phyloP scores from a whole-genome alignment of 371 early-diverging fungal genomes.

The Lichtheimia corymbifera region DNA sequence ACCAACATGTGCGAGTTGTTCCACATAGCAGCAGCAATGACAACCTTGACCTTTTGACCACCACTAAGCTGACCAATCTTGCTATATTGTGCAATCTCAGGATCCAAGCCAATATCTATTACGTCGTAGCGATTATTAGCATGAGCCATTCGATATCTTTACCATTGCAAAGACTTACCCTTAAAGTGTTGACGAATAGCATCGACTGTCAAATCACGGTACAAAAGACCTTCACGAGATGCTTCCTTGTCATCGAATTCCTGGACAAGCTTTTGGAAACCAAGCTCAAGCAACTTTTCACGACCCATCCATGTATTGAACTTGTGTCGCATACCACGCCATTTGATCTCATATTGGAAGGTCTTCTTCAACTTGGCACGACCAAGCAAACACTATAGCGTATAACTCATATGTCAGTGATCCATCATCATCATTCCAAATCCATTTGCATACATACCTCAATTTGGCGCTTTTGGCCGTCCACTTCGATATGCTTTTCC shows the following conservation, averaged over 20 bases:
- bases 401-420: neutral
- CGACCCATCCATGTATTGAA: conserved; percentile 75
- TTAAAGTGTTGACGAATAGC: conserved; percentile 68
- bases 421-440: neutral
- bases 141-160: neutral
- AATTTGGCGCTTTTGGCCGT: conserved; percentile 59
- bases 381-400: conserved; percentile 54
- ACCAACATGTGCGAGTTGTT: conserved; percentile 82
- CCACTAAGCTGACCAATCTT: conserved; percentile 75
- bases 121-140: too few species aligned
- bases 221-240: conserved; percentile 73
- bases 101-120: conserved; percentile 74
- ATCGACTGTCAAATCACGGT: conserved; percentile 67
- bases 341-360: conserved; percentile 84
- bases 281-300: conserved; percentile 69
- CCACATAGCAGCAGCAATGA: conserved; percentile 85
- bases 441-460: conserved; percentile 32
- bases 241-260: conserved; percentile 83
- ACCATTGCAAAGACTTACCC: conserved; percentile 9
- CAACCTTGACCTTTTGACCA: conserved; percentile 89
- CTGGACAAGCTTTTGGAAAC: conserved; percentile 76
- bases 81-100: conserved; percentile 77
- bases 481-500: conserved; percentile 57
- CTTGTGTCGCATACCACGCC: conserved; percentile 68
- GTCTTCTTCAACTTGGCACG: conserved; percentile 81